phyloP scores from a whole-genome alignment of 2,329 filamentous ascomycete species.

The Zalaria obscura region DNA sequence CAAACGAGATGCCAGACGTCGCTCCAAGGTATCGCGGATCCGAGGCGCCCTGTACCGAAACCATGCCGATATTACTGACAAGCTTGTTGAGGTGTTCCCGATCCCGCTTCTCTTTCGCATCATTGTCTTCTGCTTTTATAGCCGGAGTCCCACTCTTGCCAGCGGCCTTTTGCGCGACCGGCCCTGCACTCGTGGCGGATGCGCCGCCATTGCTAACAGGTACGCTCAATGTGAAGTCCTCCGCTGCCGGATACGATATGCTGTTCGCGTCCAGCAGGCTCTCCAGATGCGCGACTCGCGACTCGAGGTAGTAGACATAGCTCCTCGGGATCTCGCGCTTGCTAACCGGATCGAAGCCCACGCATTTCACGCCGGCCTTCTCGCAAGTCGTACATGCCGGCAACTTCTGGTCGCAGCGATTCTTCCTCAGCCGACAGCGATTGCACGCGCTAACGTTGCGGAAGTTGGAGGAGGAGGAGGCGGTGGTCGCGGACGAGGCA shows the following conservation, averaged over 20 bases:
- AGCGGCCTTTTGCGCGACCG: neutral
- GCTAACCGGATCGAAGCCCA: constrained; percentile 91
- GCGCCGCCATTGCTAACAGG: neutral
- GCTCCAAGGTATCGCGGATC: constrained; percentile 74
- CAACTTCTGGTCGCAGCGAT: constrained; percentile 84
- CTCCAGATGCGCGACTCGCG: constrained; percentile 72
- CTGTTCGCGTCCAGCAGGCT: constrained; percentile 53
- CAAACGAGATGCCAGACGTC: constrained; percentile 85
- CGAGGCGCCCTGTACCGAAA: constrained; percentile 62
- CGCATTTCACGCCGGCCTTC: constrained; percentile 81
- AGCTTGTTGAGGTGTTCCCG: constrained; percentile 50
- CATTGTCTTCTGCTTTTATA: neutral
- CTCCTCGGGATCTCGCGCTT: constrained; percentile 88
- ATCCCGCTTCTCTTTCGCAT: constrained; percentile 35
- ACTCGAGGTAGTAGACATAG: constrained; percentile 92
- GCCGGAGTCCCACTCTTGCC: neutral
- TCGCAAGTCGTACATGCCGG: constrained; percentile 85
- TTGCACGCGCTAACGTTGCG: constrained; percentile 75
- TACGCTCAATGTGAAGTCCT: constrained; percentile 39
- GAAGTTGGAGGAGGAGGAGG: constrained; percentile 54
- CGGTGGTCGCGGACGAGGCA: constrained; percentile 65
- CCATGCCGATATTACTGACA: constrained; percentile 57
- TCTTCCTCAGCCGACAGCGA: constrained; percentile 81
- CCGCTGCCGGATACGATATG: constrained; percentile 57
- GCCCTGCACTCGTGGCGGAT: neutral